These are phyloP conservation scores for Mycotypha africana DNA, from an alignment of 371 early-diverging fungal species.

Conservation along the genomic window DNA sequence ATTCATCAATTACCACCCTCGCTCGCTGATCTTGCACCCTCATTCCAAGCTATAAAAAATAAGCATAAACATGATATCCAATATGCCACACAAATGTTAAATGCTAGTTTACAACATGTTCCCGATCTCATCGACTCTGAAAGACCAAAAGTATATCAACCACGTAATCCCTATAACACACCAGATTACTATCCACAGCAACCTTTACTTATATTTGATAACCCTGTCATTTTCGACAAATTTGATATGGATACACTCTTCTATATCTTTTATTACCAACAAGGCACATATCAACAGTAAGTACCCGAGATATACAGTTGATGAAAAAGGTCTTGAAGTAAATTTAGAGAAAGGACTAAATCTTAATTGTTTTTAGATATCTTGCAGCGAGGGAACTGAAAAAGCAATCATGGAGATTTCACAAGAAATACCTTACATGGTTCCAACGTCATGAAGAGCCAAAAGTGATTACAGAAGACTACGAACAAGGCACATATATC, in stretches of 20 bases:
- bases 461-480: slow-evolving; percentile 93
- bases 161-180: slow-evolving; percentile 72
- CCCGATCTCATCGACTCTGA: slow-evolving; percentile 77
- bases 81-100: slow-evolving; percentile 66
- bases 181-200: slow-evolving; percentile 91
- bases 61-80: slow-evolving; percentile 18
- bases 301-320: too few relatives aligned
- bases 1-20: slow-evolving; percentile 60
- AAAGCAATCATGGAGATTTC: slow-evolving; percentile 98
- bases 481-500: slow-evolving; percentile 98
- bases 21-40: slow-evolving; percentile 71
- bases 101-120: slow-evolving; percentile 69
- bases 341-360: too few relatives aligned
- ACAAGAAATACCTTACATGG: slow-evolving; percentile 98
- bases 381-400: slow-evolving; percentile 96
- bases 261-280: slow-evolving; percentile 98
- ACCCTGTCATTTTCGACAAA: slow-evolving; percentile 81
- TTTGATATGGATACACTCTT: slow-evolving; percentile 97
- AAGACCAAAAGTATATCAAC: slow-evolving; percentile 64
- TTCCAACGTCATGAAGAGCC: slow-evolving; percentile 99
- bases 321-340: too few relatives aligned
- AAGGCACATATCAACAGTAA: slow-evolving; percentile 96
- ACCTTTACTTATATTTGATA: slow-evolving; percentile 75
- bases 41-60: slow-evolving; percentile 70
- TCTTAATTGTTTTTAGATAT: too few relatives aligned